Evolutionary conservation across 805 yeast species (phyloP).

Genomic region (Ascoidea rubescens): DNA sequence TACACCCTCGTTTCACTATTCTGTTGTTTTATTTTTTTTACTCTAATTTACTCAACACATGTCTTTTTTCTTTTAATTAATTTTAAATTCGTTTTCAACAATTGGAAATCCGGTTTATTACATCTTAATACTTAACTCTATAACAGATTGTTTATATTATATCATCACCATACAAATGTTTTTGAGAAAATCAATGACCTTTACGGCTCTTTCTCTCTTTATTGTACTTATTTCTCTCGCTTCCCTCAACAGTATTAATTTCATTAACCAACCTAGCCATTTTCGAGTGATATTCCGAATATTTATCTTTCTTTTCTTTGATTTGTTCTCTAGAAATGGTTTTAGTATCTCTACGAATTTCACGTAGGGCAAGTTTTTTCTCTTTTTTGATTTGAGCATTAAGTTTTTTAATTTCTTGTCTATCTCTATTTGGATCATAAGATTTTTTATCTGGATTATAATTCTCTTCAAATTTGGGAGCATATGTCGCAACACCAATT

Average conservation of each 20-base stretch:
- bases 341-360: constrained; percentile 76
- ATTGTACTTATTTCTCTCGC: constrained; percentile 86
- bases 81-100: too few relatives aligned
- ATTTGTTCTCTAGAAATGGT: constrained; percentile 82
- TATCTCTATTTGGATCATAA: constrained; percentile 67
- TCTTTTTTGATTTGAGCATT: constrained; percentile 82
- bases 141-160: too few relatives aligned
- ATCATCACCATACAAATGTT: too few relatives aligned
- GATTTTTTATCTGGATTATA: constrained; percentile 93
- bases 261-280: constrained; percentile 79
- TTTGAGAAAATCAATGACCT: too few relatives aligned
- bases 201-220: constrained; percentile 63
- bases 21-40: too few relatives aligned
- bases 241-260: constrained; percentile 88
- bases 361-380: constrained; percentile 75
- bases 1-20: too few relatives aligned
- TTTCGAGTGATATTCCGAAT: constrained; percentile 74
- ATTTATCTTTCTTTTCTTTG: constrained; percentile 58
- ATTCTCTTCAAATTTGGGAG: constrained; percentile 91
- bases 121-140: too few relatives aligned
- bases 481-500: constrained; percentile 66
- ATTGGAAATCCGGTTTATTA: too few relatives aligned
- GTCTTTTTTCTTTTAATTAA: too few relatives aligned
- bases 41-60: too few relatives aligned
- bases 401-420: constrained; percentile 76